Evolutionary conservation across 2,329 filamentous ascomycete species (phyloP), one percentile per base, ranked within the genome.

Genomic region (Colletotrichum limetticola): DNA sequence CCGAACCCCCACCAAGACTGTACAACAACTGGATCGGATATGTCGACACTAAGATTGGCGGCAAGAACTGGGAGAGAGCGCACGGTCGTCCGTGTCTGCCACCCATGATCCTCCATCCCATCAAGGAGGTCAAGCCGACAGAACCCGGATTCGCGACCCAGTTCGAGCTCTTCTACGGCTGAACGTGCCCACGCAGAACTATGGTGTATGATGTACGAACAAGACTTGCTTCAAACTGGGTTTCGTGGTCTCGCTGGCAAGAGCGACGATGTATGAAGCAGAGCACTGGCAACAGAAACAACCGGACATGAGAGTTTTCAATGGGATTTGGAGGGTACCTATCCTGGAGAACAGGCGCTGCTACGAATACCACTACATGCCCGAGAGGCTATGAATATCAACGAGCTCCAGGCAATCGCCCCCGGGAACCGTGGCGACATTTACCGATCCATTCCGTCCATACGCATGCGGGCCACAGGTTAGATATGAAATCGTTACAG

Each of bases 11-110:
- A 1, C 88, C 88, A 77, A 84, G 89, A 55, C 78, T 92, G 53
- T 91, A 89, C 80, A 90, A 90, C 82, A 91, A 91, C 81, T 91
- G 89, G 85, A 86, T 91, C 83, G 90, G 90, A 24, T 90, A 88
- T 81, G 83, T 86, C 72, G 89, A 91, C 76, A 87, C 84, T 14
- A 85, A 80, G 14, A 81, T 90, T 26, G 90, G 90, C 22, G 90
- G 90, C 2, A 75, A 80, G 52, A 81, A 85, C 59, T 91, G 89
- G 89, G 90, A 92, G 78, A 82, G 84, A 72, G 77, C 80, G 35
- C 82, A 91, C 76, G 90, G 90, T 19, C 85, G 89, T 35, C 83
- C 88, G 9, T 91, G 90, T 77, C 80, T 92, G 55, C 90, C 90
- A 6, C 85, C 88, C 1, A 86, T 91, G 76, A 82, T 91, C 75